Conservation (phyloP, 1,284 basidiomycete species). For the Apiotrichum sp. region DNA sequence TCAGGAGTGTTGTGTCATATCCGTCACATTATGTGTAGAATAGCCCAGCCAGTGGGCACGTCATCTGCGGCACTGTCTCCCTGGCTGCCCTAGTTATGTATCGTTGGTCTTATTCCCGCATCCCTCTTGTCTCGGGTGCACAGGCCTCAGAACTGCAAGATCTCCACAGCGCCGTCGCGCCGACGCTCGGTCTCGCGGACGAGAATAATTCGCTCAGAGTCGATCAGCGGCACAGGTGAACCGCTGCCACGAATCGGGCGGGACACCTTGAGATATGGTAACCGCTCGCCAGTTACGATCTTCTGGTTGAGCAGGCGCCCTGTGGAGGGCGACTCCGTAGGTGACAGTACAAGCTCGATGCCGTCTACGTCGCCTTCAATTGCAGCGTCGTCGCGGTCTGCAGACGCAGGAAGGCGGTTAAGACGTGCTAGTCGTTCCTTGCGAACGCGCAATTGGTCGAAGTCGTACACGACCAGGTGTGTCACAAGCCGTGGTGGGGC, state of each 20-base stretch:
- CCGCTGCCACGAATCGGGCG: constrained; percentile 14
- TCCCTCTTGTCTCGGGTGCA: no score
- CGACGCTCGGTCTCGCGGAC: constrained; percentile 1
- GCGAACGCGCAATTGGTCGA: constrained; percentile 35
- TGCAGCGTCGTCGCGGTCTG: background rate
- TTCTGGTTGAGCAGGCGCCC: constrained; percentile 13
- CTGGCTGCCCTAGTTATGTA: no score
- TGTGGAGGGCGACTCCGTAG: constrained; percentile 17
- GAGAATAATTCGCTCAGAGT: constrained; percentile 37
- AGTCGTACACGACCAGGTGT: constrained; percentile 34
- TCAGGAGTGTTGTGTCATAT: no score
- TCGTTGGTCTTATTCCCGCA: no score
- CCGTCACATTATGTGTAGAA: no score
- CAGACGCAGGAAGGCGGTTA: background rate
- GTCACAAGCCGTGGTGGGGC: background rate
- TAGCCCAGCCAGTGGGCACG: no score
- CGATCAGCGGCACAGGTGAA: constrained; percentile 33
- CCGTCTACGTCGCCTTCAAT: constrained; percentile 17
- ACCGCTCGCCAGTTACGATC: constrained; percentile 24
- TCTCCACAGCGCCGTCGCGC: constrained; percentile 11
- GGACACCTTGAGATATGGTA: constrained; percentile 30
- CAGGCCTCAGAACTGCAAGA: constrained; percentile 26
- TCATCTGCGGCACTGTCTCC: no score
- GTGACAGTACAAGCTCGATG: constrained; percentile 24
- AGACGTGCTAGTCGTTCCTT: constrained; percentile 25